A percentile compares a stretch with the other conserved stretches of the same genome.
These are phyloP conservation scores for Ilyonectria mors-panacis DNA, from an alignment of 2,329 filamentous ascomycete species.

Conservation along the genomic window DNA sequence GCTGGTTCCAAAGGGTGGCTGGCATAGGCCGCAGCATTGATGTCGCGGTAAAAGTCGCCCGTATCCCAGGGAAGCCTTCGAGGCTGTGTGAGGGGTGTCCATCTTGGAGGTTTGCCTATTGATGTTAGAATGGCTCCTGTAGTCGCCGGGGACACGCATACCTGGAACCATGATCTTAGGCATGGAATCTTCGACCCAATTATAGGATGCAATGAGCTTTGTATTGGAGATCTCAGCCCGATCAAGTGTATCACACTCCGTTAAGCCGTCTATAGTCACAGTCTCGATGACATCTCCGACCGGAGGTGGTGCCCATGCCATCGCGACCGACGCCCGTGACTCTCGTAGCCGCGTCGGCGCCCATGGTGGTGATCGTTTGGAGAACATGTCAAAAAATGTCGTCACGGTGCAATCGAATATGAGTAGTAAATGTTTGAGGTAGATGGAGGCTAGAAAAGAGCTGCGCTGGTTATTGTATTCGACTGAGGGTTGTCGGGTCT, in stretches of 20 bases:
- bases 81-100: slow-evolving; percentile 33
- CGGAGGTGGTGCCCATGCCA: slow-evolving; percentile 35
- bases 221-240: slow-evolving; percentile 53
- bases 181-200: slow-evolving; percentile 59
- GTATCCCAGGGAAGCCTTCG: slow-evolving; percentile 51
- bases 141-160: slow-evolving; percentile 36
- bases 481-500: background rate
- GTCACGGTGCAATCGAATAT: too few species aligned
- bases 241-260: background rate
- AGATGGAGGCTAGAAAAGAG: background rate
- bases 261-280: slow-evolving; percentile 31
- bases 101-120: slow-evolving; percentile 43
- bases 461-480: background rate
- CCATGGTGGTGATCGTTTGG: background rate
- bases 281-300: slow-evolving; percentile 44
- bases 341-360: background rate
- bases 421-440: background rate
- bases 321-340: background rate
- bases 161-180: slow-evolving; percentile 64
- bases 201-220: slow-evolving; percentile 63
- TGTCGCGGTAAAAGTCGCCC: slow-evolving; percentile 67
- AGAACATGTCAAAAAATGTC: background rate
- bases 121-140: slow-evolving; percentile 14
- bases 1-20: slow-evolving; percentile 66
- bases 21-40: slow-evolving; percentile 66